Percentiles rank a stretch among this genome's conserved stretches.
Evolutionary conservation across 225 moss, liverwort and hornwort species (phyloP).

Genomic region (Lunularia cruciata): DNA sequence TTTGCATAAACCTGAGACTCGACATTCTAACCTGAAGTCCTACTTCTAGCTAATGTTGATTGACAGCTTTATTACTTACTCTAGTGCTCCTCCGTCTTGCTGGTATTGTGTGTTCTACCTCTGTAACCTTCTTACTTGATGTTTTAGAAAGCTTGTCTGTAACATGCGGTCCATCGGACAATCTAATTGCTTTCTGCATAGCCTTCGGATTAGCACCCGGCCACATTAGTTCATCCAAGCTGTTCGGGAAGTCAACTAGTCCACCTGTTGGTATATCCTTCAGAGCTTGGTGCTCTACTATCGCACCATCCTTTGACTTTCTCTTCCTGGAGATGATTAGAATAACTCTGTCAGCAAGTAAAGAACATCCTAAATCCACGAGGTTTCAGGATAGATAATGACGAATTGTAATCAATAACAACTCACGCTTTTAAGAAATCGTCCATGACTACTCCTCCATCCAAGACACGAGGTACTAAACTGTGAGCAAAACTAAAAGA

Average conservation of each 20-base stretch:
- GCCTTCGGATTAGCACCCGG: conserved; percentile 13
- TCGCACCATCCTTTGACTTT: conserved; percentile 67
- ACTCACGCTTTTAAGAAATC: no score
- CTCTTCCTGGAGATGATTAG: conserved; percentile 55
- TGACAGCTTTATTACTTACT: no score
- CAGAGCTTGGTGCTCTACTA: conserved; percentile 86
- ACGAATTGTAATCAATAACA: no score
- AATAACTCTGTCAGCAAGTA: neutral
- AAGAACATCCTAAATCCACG: no score
- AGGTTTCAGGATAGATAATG: no score
- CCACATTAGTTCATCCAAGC: conserved; percentile 40
- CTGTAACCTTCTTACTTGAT: neutral
- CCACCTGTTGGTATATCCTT: conserved; percentile 65
- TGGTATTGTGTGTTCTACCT: neutral
- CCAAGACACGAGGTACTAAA: no score
- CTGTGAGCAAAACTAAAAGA: no score
- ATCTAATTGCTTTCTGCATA: neutral
- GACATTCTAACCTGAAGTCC: no score
- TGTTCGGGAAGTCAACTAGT: conserved; percentile 42
- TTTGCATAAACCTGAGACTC: no score
- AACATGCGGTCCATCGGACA: neutral
- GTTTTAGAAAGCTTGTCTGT: neutral
- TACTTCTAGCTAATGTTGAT: no score
- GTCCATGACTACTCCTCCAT: no score
- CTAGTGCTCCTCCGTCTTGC: conserved; percentile 31